Conservation (phyloP, 441 rosid genomes). For the Pelargonium fulgidum region DNA sequence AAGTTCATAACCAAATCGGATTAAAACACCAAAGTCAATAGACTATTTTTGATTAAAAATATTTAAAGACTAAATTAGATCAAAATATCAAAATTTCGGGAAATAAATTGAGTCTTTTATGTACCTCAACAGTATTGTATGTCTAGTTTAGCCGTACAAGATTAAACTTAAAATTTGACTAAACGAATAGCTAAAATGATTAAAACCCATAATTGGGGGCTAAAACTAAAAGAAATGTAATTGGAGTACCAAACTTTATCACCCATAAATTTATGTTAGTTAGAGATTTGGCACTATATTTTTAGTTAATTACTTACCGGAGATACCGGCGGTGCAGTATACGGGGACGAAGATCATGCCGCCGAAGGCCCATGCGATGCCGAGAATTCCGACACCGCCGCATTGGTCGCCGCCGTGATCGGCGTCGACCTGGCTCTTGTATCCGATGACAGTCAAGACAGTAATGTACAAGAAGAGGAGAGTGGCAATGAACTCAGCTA, state of each 20-base stretch:
- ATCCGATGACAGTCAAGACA: conserved; percentile 6
- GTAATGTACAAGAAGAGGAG: background rate
- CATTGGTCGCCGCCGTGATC: conserved; percentile 24
- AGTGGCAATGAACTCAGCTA: background rate
- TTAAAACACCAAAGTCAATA: too few relatives aligned
- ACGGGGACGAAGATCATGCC: conserved; percentile 68
- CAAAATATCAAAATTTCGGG: too few relatives aligned
- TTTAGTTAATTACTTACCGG: conserved; percentile 29
- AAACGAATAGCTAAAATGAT: background rate
- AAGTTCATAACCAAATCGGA: too few relatives aligned
- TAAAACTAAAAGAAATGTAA: background rate
- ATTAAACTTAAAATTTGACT: too few relatives aligned
- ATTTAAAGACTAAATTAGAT: too few relatives aligned
- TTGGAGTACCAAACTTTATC: background rate
- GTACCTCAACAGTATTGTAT: too few relatives aligned
- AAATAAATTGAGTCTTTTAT: too few relatives aligned
- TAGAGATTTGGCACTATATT: background rate
- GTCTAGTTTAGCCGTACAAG: background rate
- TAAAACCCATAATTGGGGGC: too few relatives aligned
- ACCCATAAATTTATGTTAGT: background rate
- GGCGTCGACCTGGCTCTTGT: background rate
- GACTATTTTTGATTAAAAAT: too few relatives aligned
- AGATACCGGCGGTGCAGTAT: conserved; percentile 72
- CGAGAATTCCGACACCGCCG: conserved; percentile 55
- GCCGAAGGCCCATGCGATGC: conserved; percentile 60